Base-by-base conservation (phyloP, 805 yeast species). In the Kodamaea jinghongensis region DNA sequence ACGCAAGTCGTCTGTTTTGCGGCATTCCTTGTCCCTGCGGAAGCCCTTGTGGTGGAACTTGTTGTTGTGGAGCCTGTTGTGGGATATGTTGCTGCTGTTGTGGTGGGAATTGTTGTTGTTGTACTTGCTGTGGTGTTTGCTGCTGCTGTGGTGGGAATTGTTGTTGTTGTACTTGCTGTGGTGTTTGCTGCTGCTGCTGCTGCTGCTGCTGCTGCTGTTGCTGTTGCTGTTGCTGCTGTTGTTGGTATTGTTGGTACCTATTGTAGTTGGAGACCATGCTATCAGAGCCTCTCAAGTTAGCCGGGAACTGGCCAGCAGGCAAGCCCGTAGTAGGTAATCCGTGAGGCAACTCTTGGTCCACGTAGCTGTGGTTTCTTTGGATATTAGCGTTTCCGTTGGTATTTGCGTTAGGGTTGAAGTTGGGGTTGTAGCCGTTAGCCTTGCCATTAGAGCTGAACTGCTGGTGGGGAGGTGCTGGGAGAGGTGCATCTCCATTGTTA, bases 271-370 rank as follows among this genome's bases (percentile, higher is more conserved):
- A 44, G 6, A 41, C 43, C 45, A 49, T 51, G 17, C 53, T 45
- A 31, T 44, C 48, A 7, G 50, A 43, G n/a, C 49, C 47, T 42
- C 62, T 51, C 32, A 55, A 51, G 28, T 53, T 52, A 9, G 60
- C 49, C 6, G 65, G 59, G 29, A 56, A 50, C 27, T 50, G 46
- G 39, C 52, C 51, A 7, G 43, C 49, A 2, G 60, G 55, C 38
- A 52, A 40, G 2, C 65, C 70, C 29, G 55, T 55, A 9, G 56
- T 36, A 12, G 65, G 63, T 32, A 58, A 50, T 6, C 65, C 66
- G 28, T 61, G 62, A 4, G 60, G 65, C 4, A 60, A 65, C 12
- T 47, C 50, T 41, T 58, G 66, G 38, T 62, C 66, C 31, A 42
- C 15, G 22, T 25, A 17, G 11, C 16, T 30, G 2, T 20, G 7